These are phyloP conservation scores for Aaosphaeria pasadenensis DNA, from an alignment of 2,329 filamentous ascomycete species.

Conservation along the genomic window DNA sequence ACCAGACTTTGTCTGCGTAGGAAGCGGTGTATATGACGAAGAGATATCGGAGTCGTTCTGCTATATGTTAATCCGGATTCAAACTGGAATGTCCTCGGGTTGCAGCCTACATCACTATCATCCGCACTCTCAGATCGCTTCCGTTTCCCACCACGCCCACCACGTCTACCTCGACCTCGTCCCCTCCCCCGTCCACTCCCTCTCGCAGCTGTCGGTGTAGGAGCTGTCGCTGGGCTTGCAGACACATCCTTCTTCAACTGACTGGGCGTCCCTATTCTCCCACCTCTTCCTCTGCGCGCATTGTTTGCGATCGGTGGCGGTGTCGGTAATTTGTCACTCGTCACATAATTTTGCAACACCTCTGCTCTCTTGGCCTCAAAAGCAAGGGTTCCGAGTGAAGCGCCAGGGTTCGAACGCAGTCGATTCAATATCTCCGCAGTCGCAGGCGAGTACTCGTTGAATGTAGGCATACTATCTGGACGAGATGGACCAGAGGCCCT, in stretches of 20 bases:
- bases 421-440: constrained; percentile 43
- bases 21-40: constrained; percentile 51
- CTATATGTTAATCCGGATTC: constrained; percentile 11
- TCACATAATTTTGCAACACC: constrained; percentile 45
- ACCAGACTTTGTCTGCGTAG: constrained; percentile 72
- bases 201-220: constrained; percentile 27
- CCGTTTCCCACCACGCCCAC: constrained; percentile 35
- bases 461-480: no score
- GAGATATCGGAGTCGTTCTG: constrained; percentile 39
- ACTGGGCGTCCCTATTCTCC: constrained; percentile 30
- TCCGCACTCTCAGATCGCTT: constrained; percentile 35
- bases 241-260: constrained; percentile 27
- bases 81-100: background rate
- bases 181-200: constrained; percentile 37
- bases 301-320: constrained; percentile 29
- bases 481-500: no score
- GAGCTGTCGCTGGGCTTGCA: constrained; percentile 16
- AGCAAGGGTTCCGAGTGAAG: constrained; percentile 36
- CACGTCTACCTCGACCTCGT: constrained; percentile 34
- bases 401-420: constrained; percentile 32
- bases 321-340: constrained; percentile 42
- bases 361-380: constrained; percentile 47
- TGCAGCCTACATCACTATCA: constrained; percentile 32
- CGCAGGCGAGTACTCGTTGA: constrained; percentile 26
- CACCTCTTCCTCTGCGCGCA: constrained; percentile 28